These are phyloP conservation scores for Pleurozium schreberi DNA, from an alignment of 225 moss, liverwort and hornwort genomes.

Conservation along the genomic window DNA sequence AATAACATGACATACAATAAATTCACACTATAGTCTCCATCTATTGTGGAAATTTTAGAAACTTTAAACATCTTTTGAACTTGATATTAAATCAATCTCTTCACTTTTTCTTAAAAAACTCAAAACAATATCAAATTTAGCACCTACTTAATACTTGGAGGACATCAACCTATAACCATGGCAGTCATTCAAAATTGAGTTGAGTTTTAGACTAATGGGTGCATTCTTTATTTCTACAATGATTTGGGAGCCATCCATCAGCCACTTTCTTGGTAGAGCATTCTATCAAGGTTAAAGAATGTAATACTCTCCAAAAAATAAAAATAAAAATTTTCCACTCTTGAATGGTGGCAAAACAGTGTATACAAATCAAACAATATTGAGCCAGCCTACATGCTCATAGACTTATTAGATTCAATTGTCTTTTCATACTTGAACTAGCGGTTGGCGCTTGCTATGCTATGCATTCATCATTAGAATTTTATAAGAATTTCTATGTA, in stretches of 20 bases:
- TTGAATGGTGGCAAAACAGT: background rate
- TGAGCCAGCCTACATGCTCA: background rate
- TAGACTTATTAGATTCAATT: background rate
- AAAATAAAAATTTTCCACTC: background rate
- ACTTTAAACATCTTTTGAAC: background rate
- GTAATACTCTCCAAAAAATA: background rate
- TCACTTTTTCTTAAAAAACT: background rate
- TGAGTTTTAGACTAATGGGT: background rate
- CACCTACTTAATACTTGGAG: rapidly evolving
- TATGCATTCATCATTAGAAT: too few species aligned
- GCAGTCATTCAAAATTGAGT: background rate
- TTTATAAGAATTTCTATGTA: too few species aligned
- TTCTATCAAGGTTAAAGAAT: background rate
- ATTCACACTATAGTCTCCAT: too few species aligned
- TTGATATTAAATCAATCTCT: background rate
- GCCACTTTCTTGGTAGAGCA: background rate
- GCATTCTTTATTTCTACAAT: too few species aligned
- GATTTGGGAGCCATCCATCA: background rate
- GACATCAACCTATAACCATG: rapidly evolving
- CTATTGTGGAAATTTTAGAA: too few species aligned
- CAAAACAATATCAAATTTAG: background rate
- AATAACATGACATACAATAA: background rate
- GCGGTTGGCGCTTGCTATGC: too few species aligned
- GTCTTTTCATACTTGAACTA: background rate
- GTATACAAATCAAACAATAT: background rate